These are phyloP conservation scores for Suhomyces emberorum DNA, from an alignment of 805 yeast genomes.

Conservation along the genomic window DNA sequence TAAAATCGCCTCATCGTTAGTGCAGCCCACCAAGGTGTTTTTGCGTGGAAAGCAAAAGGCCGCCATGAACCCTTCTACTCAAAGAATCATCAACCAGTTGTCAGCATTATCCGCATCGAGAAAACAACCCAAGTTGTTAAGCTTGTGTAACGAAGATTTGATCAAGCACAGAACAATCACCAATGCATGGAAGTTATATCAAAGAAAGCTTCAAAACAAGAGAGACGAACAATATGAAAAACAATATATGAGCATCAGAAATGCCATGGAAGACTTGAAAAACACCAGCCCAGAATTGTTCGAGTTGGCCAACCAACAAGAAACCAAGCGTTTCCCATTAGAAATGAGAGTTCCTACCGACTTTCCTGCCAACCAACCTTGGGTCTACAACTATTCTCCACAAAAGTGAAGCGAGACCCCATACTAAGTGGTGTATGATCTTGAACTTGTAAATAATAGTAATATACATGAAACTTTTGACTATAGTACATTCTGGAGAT, in stretches of 20 bases:
- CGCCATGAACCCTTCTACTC: constrained; percentile 33
- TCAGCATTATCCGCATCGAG: constrained; percentile 83
- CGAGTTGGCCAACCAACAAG: constrained; percentile 56
- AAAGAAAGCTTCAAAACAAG: constrained; percentile 47
- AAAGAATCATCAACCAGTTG: constrained; percentile 51
- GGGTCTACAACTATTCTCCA: constrained; percentile 57
- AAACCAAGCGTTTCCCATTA: constrained; percentile 67
- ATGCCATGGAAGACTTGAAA: constrained; percentile 72
- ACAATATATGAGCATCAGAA: constrained; percentile 64
- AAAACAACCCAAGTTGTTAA: constrained; percentile 82
- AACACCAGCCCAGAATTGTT: constrained; percentile 51
- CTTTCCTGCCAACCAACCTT: constrained; percentile 75
- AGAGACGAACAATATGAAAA: constrained; percentile 40
- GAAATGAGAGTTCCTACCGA: constrained; percentile 89
- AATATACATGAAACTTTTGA: too few species aligned
- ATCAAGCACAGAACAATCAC: constrained; percentile 80
- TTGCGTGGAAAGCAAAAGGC: constrained; percentile 31
- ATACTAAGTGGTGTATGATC: too few species aligned
- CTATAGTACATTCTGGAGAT: too few species aligned
- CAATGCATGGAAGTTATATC: constrained; percentile 74
- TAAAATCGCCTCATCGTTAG: too few species aligned
- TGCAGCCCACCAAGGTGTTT: constrained; percentile 16
- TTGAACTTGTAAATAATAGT: too few species aligned
- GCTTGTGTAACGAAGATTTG: constrained; percentile 73
- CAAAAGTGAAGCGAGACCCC: too few species aligned